Base-by-base conservation (phyloP, 1,284 basidiomycete species). In the Ganoderma boninense region DNA sequence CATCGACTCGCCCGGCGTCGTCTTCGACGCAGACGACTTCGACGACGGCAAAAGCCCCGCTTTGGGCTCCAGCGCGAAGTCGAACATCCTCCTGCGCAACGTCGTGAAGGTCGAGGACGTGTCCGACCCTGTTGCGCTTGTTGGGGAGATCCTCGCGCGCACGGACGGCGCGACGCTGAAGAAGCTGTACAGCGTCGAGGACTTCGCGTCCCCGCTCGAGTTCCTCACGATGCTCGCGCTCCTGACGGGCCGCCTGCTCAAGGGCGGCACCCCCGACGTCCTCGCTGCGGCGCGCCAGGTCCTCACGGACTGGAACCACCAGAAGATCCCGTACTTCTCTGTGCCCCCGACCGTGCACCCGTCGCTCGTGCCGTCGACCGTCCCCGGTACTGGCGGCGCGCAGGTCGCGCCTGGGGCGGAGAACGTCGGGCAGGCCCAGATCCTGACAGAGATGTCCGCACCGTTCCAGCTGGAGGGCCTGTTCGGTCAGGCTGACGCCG, bases 1-100 rank as follows among this genome's bases (percentile, higher is more conserved):
- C 38, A 87, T 99, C 16, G 98, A 99, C 82, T 98, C 97, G 64
- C 97, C 98, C 0, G 97, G 97, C 72, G 97, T 99, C 40, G 95
- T 99, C 1, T 95, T 96, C 74, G 94, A 96, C 74, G 94, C 93
- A 72, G 87, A 91, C 71, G 83, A 87, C 69, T 77, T 83, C 66
- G 78, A 83, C 71, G 81, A 87, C 75, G 82, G 85, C 62, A 85
- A 87, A 23, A 11, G 23, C 1, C n/a, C 46, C 29, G 29, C 29
- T 32, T 32, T 32, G 77, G 76, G 91, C 86, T n/a, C 46, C n/a
- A n/a, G n/a, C 81, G 87, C 85, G 4, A 62, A 62, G 14, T 62
- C 40, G 60, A 93, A 91, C 75, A 85, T 96, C 23, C 86, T 97
- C 56, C 85, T 99, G n/a, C 86, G 97, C 43, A 99, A 98, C 76